Percentiles rank a stretch among this genome's conserved stretches.
phyloP scores from a whole-genome alignment of 2,329 filamentous ascomycete species.

The Colletotrichum liaoningense region DNA sequence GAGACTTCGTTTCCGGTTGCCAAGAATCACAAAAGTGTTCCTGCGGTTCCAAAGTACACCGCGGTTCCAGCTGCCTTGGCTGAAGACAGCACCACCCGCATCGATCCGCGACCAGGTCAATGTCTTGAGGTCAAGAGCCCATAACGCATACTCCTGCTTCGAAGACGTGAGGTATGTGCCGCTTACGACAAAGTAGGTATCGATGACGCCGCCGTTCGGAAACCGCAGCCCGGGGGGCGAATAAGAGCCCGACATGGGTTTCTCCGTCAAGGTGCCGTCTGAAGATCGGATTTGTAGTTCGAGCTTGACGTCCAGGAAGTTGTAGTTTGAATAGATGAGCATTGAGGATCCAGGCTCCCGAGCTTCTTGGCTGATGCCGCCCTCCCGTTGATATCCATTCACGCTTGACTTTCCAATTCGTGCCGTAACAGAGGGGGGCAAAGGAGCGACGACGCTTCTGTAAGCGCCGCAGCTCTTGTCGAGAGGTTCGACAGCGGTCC shows the following conservation, averaged over 20 bases:
- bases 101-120: slow-evolving; percentile 97
- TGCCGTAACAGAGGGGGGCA: slow-evolving; percentile 73
- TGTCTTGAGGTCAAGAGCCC: slow-evolving; percentile 90
- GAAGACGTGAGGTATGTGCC: slow-evolving; percentile 97
- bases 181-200: slow-evolving; percentile 96
- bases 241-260: slow-evolving; percentile 86
- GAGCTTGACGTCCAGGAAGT: slow-evolving; percentile 96
- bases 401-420: slow-evolving; percentile 73
- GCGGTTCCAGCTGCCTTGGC: slow-evolving; percentile 97
- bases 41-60: slow-evolving; percentile 93
- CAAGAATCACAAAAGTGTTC: slow-evolving; percentile 95
- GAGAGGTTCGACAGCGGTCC: slow-evolving; percentile 89
- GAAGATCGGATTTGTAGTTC: slow-evolving; percentile 89
- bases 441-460: slow-evolving; percentile 90
- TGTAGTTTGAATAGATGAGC: slow-evolving; percentile 99
- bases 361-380: slow-evolving; percentile 63
- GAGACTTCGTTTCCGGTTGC: slow-evolving; percentile 90
- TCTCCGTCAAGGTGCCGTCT: slow-evolving; percentile 87
- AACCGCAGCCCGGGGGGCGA: slow-evolving; percentile 94
- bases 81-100: slow-evolving; percentile 92
- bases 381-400: slow-evolving; percentile 55
- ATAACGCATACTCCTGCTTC: slow-evolving; percentile 97
- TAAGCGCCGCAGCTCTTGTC: slow-evolving; percentile 97
- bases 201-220: slow-evolving; percentile 94
- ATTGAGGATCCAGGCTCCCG: slow-evolving; percentile 76